A percentile compares a stretch with the other conserved stretches of the same genome.
These are phyloP conservation scores for Naganishia liquefaciens DNA, from an alignment of 1,284 basidiomycete genomes.

Conservation along the genomic window DNA sequence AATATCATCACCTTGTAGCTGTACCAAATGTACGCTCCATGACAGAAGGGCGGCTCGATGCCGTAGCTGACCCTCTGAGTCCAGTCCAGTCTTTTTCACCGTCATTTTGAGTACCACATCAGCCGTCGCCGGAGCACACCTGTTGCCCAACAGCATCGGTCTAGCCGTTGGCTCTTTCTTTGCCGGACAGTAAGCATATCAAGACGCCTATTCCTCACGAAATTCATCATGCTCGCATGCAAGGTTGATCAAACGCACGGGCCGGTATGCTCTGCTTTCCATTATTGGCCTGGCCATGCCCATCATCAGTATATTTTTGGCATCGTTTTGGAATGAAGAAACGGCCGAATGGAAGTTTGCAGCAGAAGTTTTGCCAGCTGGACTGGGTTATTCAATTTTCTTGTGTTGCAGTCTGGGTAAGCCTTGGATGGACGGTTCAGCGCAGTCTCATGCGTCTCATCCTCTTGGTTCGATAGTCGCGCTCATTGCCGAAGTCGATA, in stretches of 20 bases:
- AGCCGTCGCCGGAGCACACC: slow-evolving; percentile 58
- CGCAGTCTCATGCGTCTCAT: neutral
- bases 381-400: slow-evolving; percentile 52
- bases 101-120: slow-evolving; percentile 48
- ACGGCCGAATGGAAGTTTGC: slow-evolving; percentile 49
- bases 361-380: slow-evolving; percentile 46
- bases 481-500: slow-evolving; percentile 48
- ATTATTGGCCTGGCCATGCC: slow-evolving; percentile 44
- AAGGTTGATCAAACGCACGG: slow-evolving; percentile 50
- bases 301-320: slow-evolving; percentile 40
- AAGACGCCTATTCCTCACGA: neutral
- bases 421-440: slow-evolving; percentile 18
- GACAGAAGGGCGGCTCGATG: too few species aligned
- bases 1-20: slow-evolving; percentile 31
- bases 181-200: slow-evolving; percentile 69
- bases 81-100: slow-evolving; percentile 51
- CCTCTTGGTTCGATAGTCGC: slow-evolving; percentile 43
- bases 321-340: slow-evolving; percentile 43
- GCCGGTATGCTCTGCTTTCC: slow-evolving; percentile 45
- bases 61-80: neutral
- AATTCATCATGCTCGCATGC: neutral
- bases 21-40: slow-evolving; percentile 39
- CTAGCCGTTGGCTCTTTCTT: slow-evolving; percentile 79
- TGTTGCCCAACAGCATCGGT: slow-evolving; percentile 80
- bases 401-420: slow-evolving; percentile 47